These are phyloP conservation scores for Arctostaphylos glauca DNA, from an alignment of 148 eudicot species.

Conservation along the genomic window DNA sequence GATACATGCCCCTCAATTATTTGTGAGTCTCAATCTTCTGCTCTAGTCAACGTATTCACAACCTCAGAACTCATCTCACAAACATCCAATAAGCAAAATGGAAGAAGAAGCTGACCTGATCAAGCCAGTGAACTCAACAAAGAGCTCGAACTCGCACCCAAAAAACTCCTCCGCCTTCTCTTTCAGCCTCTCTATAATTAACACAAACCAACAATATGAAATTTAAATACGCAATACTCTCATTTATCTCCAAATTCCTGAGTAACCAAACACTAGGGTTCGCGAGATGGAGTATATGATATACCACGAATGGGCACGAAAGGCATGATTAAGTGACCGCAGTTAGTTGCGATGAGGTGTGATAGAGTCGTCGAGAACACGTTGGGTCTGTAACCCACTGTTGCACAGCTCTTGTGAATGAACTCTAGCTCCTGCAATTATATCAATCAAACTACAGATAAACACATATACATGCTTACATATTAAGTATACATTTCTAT, in stretches of 20 bases:
- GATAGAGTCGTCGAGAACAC: constrained; percentile 96
- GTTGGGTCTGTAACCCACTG: constrained; percentile 85
- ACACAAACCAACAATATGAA: constrained; percentile 1
- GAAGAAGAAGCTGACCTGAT: constrained; percentile 51
- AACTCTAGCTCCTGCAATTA: constrained; percentile 69
- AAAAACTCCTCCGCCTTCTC: constrained; percentile 83
- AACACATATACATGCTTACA: not conserved
- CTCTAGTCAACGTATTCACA: not conserved
- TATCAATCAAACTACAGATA: not conserved
- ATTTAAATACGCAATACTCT: not conserved
- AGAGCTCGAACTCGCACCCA: constrained; percentile 74
- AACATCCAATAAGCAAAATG: not conserved
- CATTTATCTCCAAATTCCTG: constrained; percentile 20
- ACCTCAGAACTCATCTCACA: not conserved
- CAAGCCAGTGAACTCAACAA: constrained; percentile 93
- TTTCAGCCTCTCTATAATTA: constrained; percentile 50
- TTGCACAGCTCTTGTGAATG: constrained; percentile 86
- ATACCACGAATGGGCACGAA: constrained; percentile 74
- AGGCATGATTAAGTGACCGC: constrained; percentile 73
- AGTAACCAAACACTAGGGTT: constrained; percentile 10
- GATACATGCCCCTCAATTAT: not conserved
- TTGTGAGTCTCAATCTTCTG: not conserved
- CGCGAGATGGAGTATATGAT: not conserved
- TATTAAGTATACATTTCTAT: not conserved
- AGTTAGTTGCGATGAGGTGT: constrained; percentile 91